phyloP scores from a whole-genome alignment of 2,329 filamentous ascomycete genomes.

The Capronia epimyces region DNA sequence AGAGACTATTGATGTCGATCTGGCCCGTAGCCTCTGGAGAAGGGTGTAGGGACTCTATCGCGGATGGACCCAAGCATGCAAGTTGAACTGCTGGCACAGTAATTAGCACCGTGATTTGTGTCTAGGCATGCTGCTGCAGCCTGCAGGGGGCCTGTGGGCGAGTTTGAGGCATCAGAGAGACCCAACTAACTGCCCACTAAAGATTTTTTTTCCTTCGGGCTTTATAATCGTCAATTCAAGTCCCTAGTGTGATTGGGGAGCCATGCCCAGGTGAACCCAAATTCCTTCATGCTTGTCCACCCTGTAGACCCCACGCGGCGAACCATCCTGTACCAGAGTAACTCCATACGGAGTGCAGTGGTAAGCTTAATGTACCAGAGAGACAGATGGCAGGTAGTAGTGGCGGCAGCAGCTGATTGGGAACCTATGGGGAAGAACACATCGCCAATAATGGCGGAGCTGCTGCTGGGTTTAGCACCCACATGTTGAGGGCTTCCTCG shows the following conservation, averaged over 20 bases:
- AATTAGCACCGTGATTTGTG: conserved; percentile 1
- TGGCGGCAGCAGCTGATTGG: too few relatives aligned
- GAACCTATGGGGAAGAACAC: too few relatives aligned
- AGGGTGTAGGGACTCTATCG: conserved; percentile 2
- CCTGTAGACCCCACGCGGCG: conserved; percentile 1
- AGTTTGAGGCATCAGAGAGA: too few relatives aligned
- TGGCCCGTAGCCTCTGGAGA: conserved; percentile 11
- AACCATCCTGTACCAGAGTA: conserved; percentile 4
- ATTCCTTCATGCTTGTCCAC: neutral
- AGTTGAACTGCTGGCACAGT: too few relatives aligned
- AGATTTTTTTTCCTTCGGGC: too few relatives aligned
- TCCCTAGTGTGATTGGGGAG: conserved; percentile 3
- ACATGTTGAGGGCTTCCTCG: too few relatives aligned
- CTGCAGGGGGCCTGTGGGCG: neutral
- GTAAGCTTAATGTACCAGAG: conserved; percentile 13
- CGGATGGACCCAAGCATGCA: conserved; percentile 13
- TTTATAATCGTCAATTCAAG: neutral
- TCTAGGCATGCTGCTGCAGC: conserved; percentile 9
- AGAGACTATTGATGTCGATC: conserved; percentile 15
- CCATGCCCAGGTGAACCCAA: neutral
- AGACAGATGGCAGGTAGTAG: conserved; percentile 1
- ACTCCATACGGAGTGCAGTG: too few relatives aligned
- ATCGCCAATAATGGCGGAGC: too few relatives aligned
- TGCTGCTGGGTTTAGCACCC: too few relatives aligned
- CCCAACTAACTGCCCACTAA: too few relatives aligned